Base-by-base conservation (phyloP, 345 rosid species). In the Boechera divaricarpa region DNA sequence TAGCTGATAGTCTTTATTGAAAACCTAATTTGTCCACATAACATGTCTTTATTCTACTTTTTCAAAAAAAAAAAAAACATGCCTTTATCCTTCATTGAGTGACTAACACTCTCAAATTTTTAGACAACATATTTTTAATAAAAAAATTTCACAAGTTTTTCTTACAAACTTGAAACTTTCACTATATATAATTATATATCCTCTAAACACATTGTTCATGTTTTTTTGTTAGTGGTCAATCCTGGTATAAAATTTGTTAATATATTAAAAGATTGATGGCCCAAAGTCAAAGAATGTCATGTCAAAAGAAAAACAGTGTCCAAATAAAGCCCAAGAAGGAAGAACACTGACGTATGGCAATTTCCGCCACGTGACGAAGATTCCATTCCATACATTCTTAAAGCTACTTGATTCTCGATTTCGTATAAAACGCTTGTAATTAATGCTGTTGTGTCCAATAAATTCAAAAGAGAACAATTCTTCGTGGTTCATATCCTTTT, bases 321-420 rank as follows among this genome's bases (percentile, higher is more conserved):
- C 58, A 65, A 45, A 33, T 24, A 66, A 48, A 59, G 24, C 31
- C 63, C 52, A 32, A 73, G 12, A 63, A 41, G 15, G 44, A 53
- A 63, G 18, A 63, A 44, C 12, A 63, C n/a, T 74, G 54, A 75
- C 73, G 59, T 67, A 67, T 10, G 13, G 26, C 16, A 31, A 49
- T 52, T 39, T 18, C 59, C 45, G 38, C 80, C 75, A 76, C 69
- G 75, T 69, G 24, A 51, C 1, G 21, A 32, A 2, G 74, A 69
- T 69, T 69, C 41, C n/a, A 54, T 54, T 76, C 56, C 69, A 69
- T 52, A 9, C 61, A 76, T 61, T 29, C 70, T 10, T 24, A 69
- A 69, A 76, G 75, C 73, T 39, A 35, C 54, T 54, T 36, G 75
- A 61, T 76, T 68, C 80, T 10, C 49, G 1, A 7, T 69, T 76